Base-by-base conservation (phyloP, 441 rosid species). In the Monsonia emarginata region DNA sequence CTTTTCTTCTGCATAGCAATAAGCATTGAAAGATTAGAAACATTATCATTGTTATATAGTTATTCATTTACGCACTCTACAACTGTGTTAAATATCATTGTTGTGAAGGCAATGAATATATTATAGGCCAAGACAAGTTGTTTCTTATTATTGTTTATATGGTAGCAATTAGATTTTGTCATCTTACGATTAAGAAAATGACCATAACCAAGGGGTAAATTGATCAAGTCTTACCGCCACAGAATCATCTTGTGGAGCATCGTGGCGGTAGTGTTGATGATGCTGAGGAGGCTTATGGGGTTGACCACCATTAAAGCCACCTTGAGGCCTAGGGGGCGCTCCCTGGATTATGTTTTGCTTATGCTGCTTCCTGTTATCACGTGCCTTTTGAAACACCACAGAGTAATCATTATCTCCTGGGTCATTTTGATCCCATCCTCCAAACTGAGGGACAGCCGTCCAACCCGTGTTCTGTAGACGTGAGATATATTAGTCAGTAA, bases 371-470 rank as follows among this genome's bases (percentile, higher is more conserved):
- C 83, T 80, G 16, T 84, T 81, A 5, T 82, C 91, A 0, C 91
- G 88, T 69, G 95, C 94, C 63, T 46, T 74, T 0, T 85, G 65
- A 71, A 90, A 88, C 46, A 83, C 90, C 78, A 84, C 50, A n/a
- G 97, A 86, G 69, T 90, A 90, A 66, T 86, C 71, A 0, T 85
- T 83, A 6, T 76, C 77, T 25, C 76, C 87, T 2, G 76, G 72
- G 61, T 68, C 72, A 65, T 77, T 78, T 32, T 81, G 82, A 70
- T 87, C 90, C 96, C 97, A 90, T 5, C 75, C 91, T 74, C 97
- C 97, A 50, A 90, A 90, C 77, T 82, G 87, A 59, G 96, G 96
- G 58, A 87, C 79, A 18, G 93, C 65, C 71, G 64, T 59, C 87
- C 84, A 80, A 18, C 70, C 81, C 63, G 48, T 34, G 21, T 77